A percentile compares a stretch with the other conserved stretches of the same genome.
These are phyloP conservation scores for Tricharina praecox DNA, from an alignment of 495 filamentous ascomycete genomes.

Conservation along the genomic window DNA sequence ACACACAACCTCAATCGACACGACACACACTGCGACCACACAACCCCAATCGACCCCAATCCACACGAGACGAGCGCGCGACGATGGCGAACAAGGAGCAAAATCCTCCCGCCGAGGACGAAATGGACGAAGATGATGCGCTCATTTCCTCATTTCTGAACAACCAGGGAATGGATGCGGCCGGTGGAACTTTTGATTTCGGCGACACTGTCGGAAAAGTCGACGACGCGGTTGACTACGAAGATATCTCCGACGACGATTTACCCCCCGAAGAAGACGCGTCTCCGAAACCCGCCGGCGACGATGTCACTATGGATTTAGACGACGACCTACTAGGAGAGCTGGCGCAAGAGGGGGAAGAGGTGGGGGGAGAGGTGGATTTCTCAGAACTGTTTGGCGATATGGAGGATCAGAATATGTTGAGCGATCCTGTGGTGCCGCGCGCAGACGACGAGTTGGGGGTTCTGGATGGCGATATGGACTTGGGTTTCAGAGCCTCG, in stretches of 20 bases:
- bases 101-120: too few relatives aligned
- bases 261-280: conserved; percentile 48
- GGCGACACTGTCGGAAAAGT: conserved; percentile 43
- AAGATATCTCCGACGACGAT: conserved; percentile 64
- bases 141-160: conserved; percentile 20
- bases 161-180: conserved; percentile 8
- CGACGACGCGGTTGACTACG: conserved; percentile 70
- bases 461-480: neutral
- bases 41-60: too few relatives aligned
- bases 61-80: too few relatives aligned
- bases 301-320: conserved; percentile 38
- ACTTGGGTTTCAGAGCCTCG: neutral
- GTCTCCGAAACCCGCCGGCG: conserved; percentile 20
- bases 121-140: conserved; percentile 13
- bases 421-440: conserved; percentile 28
- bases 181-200: conserved; percentile 14
- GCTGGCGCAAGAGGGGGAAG: conserved; percentile 28
- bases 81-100: too few relatives aligned
- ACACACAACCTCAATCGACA: too few relatives aligned
- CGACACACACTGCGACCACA: too few relatives aligned
- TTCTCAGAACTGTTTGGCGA: conserved; percentile 42
- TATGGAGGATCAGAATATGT: conserved; percentile 7
- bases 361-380: conserved; percentile 24
- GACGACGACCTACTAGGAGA: conserved; percentile 30
- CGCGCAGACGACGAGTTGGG: conserved; percentile 31